These are phyloP conservation scores for Fonsecaea monophora DNA, from an alignment of 2,329 filamentous ascomycete species.

Conservation along the genomic window DNA sequence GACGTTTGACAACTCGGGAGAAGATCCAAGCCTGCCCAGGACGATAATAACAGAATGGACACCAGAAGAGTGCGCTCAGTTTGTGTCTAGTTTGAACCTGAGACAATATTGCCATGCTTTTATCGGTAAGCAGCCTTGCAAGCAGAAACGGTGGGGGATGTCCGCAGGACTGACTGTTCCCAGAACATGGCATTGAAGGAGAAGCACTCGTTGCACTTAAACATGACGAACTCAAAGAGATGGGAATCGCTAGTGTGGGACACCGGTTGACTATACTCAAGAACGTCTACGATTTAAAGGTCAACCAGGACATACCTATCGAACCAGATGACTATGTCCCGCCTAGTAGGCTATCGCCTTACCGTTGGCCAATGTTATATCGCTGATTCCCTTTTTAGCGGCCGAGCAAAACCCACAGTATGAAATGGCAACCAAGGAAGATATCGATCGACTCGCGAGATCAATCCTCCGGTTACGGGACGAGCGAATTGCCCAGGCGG, in stretches of 20 bases:
- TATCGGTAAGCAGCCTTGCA: constrained; percentile 63
- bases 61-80: constrained; percentile 87
- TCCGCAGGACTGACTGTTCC: constrained; percentile 23
- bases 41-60: constrained; percentile 68
- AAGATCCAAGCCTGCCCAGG: constrained; percentile 61
- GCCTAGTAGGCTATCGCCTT: constrained; percentile 69
- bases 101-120: constrained; percentile 83
- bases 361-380: constrained; percentile 23
- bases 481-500: constrained; percentile 82
- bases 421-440: constrained; percentile 86
- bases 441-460: constrained; percentile 88
- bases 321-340: constrained; percentile 95
- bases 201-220: constrained; percentile 87
- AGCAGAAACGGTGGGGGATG: constrained; percentile 47
- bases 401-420: constrained; percentile 88
- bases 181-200: constrained; percentile 93
- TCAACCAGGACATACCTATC: constrained; percentile 87
- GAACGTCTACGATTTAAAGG: constrained; percentile 94
- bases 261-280: constrained; percentile 95
- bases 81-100: constrained; percentile 78
- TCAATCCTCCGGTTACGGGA: constrained; percentile 89
- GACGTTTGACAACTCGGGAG: constrained; percentile 61
- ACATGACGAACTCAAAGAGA: constrained; percentile 92
- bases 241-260: constrained; percentile 90
- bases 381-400: constrained; percentile 59